Base-by-base conservation (phyloP, 1,139 yeast species). In the Geotrichum australiense region DNA sequence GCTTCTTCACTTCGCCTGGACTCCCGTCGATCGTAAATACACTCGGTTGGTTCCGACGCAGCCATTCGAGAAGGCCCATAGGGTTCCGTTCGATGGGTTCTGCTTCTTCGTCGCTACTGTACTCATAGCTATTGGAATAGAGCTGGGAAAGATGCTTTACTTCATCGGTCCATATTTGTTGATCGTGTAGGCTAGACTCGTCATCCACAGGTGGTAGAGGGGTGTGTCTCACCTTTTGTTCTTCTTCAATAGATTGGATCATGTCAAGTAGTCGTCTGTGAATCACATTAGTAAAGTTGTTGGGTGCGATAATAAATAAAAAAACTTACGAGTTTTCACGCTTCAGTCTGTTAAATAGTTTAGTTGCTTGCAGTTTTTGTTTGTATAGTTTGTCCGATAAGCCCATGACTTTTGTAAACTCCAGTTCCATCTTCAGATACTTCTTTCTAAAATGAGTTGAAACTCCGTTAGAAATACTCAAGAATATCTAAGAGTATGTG, bases 51-150 rank as follows among this genome's bases (percentile, higher is more conserved):
- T 54, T 53, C 18, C 58, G 42, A 29, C 55, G 52, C 29, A 55
- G 47, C 59, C 59, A 56, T 26, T 55, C 56, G 10, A 48, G 34
- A 20, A 55, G 41, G 14, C 50, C 46, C 53, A 55, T 54, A 5
- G 59, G 59, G 43, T 56, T 55, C 12, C 50, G 47, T 16, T 47
- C 43, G 8, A 42, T 35, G 3, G 51, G 50, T 21, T 45, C 50
- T 2, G 43, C 42, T 11, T 48, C 51, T 34, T 56, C 59, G 35
- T 56, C 60, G 6, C 50, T 42, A 6, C 55, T 45, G 35, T 43
- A 46, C 24, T 55, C 57, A 42, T 38, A 50, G n/a, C 50, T 29
- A 4, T 46, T 39, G 10, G 47, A 50, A 15, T 42, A 24, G 14
- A 53, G 40, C 14, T 36, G 37, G 8, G 47, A 41, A 32, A 44